Conservation (phyloP, 495 filamentous ascomycete genomes). For the Penicillium angulare region DNA sequence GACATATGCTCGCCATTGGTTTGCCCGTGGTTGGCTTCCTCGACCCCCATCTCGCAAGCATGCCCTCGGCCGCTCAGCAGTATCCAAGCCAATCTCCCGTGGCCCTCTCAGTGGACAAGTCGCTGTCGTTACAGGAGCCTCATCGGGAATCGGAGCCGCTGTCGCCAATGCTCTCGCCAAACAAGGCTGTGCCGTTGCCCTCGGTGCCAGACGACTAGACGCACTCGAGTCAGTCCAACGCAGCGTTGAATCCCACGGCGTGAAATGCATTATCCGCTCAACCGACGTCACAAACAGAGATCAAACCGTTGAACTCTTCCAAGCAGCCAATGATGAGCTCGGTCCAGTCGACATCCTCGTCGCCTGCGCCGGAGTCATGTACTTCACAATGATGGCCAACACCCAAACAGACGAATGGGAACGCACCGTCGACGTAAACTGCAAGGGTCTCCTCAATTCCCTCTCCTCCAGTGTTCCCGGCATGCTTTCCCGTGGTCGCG, state of each 20-base stretch:
- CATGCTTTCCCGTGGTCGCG: slow-evolving; percentile 59
- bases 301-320: slow-evolving; percentile 56
- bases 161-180: slow-evolving; percentile 49
- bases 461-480: slow-evolving; percentile 56
- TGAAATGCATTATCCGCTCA: slow-evolving; percentile 55
- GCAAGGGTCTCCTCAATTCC: slow-evolving; percentile 67
- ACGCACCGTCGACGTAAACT: slow-evolving; percentile 68
- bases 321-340: slow-evolving; percentile 50
- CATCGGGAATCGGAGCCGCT: slow-evolving; percentile 50
- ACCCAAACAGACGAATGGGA: slow-evolving; percentile 64
- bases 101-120: slow-evolving; percentile 54
- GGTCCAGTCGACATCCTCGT: slow-evolving; percentile 66
- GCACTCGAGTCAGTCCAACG: slow-evolving; percentile 57
- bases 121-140: slow-evolving; percentile 50
- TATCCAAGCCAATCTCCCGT: slow-evolving; percentile 29
- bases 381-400: slow-evolving; percentile 73
- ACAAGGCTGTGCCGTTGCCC: slow-evolving; percentile 59
- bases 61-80: slow-evolving; percentile 26
- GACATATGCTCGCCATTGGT: slow-evolving; percentile 69
- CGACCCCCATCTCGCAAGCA: slow-evolving; percentile 46
- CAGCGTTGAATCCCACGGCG: slow-evolving; percentile 45
- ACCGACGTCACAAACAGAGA: slow-evolving; percentile 61
- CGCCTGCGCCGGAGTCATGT: slow-evolving; percentile 71
- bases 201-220: slow-evolving; percentile 61
- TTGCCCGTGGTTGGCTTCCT: slow-evolving; percentile 64